phyloP scores from a whole-genome alignment of 306 rosid species.

The Vigna mungo region DNA sequence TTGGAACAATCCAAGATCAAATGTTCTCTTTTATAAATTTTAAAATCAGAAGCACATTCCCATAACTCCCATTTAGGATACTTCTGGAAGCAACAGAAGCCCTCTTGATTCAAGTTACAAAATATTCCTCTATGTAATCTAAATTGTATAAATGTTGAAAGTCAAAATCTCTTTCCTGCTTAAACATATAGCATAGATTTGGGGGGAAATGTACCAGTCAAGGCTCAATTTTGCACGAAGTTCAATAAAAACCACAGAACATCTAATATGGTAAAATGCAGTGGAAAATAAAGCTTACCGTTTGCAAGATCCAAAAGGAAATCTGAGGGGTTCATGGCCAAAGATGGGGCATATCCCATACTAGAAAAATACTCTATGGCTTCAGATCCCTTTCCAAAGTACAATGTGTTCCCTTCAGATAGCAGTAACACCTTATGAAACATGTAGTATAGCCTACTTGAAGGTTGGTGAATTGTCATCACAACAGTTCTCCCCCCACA shows the following conservation, averaged over 20 bases:
- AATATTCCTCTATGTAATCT: not conserved
- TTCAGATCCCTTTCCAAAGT: conserved; percentile 70
- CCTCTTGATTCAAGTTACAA: not conserved
- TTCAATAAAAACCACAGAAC: not conserved
- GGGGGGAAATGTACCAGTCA: not conserved
- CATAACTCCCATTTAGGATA: not conserved
- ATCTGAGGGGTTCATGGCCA: conserved; percentile 85
- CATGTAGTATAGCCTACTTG: conserved; percentile 70
- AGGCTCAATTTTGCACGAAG: not conserved
- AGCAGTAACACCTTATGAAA: conserved; percentile 76
- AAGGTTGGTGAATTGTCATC: conserved; percentile 89
- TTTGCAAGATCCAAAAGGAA: conserved; percentile 82
- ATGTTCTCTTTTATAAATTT: not conserved
- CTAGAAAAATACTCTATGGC: conserved; percentile 66
- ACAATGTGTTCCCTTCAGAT: conserved; percentile 66
- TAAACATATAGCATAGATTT: not conserved
- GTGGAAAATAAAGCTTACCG: conserved; percentile 51
- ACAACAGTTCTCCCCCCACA: conserved; percentile 68
- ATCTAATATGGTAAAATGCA: conserved; percentile 1
- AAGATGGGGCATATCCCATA: conserved; percentile 60
- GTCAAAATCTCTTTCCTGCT: too few species aligned
- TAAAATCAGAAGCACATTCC: not conserved
- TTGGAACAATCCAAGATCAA: conserved; percentile 12
- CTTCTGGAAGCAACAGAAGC: not conserved
- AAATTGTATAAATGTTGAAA: not conserved